These are phyloP conservation scores for Hyparrhenia diplandra DNA, from an alignment of 176 grass and related monocot genomes.

Conservation along the genomic window DNA sequence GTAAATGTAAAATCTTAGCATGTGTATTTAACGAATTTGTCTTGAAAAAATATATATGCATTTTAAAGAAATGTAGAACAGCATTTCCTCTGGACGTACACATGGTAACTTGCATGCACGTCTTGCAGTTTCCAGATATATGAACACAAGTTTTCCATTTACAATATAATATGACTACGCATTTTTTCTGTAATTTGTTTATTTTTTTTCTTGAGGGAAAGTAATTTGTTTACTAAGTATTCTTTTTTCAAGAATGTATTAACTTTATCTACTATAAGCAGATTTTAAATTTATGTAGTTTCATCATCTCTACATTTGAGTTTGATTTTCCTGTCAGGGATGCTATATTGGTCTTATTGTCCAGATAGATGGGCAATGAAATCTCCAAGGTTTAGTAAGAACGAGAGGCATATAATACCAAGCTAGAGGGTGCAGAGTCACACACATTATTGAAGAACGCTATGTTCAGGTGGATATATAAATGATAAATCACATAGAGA, in stretches of 20 bases:
- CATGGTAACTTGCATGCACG: background rate
- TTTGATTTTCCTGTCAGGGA: too few species aligned
- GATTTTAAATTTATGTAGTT: background rate
- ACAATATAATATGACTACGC: background rate
- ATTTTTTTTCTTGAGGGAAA: too few species aligned
- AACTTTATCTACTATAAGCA: background rate
- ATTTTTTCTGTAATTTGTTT: too few species aligned
- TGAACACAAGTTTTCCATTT: background rate
- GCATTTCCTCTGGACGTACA: background rate
- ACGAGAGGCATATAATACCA: too few species aligned
- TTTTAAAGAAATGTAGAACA: background rate
- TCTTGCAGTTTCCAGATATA: background rate
- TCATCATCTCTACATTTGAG: background rate
- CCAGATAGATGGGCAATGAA: too few species aligned
- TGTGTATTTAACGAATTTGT: background rate
- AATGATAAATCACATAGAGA: too few species aligned
- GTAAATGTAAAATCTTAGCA: background rate
- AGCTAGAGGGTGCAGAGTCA: too few species aligned
- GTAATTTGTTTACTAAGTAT: background rate
- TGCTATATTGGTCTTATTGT: too few species aligned
- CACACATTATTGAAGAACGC: too few species aligned
- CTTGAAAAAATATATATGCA: background rate
- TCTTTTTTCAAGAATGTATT: background rate
- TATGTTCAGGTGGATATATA: too few species aligned
- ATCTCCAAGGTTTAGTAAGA: too few species aligned